Evolutionary conservation across 441 rosid genomes (phyloP), one percentile per base, ranked within the genome.

Genomic region (Arabidopsis hybrid): DNA sequence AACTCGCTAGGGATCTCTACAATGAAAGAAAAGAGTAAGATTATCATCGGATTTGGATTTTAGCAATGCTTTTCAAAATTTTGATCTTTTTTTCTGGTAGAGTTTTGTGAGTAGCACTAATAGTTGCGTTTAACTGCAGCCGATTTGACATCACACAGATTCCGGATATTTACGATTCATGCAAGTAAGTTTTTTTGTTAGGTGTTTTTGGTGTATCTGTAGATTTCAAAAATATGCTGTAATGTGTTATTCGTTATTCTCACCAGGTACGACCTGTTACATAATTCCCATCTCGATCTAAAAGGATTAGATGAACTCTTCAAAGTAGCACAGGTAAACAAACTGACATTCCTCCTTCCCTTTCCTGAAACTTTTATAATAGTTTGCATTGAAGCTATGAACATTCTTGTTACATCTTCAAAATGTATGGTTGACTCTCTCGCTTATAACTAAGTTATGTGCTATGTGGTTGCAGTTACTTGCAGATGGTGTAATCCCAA

Each of bases 401-500:
- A 29, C 36, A 43, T n/a, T 63, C 29, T 63, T 40, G 55, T 21
- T 64, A 40, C 49, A 52, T 70, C 40, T 60, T 36, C 21, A 43
- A 40, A 52, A 39, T 31, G 38, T 60, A 11, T 65, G 2, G 7
- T 78, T 50, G 36, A 58, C 49, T 51, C 17, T 40, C 12, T 47
- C 9, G 69, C 55, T 70, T 32, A 43, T 79, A 34, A 61, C 60
- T 58, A 73, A 71, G 36, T 61, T 53, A 64, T 45, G 45, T 53
- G 42, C 73, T 39, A 40, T 73, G 66, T 80, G 73, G 35, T 78
- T 80, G 78, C 87, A 96, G 99, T 78, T 87, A 60, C 99, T 96
- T 70, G 99, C 99, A 69, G 99, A 96, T 84, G 99, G 99, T 78
- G 99, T 96, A 65, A 95, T 96, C 74, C 99, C 99, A 72, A 96